A percentile compares a stretch with the other conserved stretches of the same genome.
These are phyloP conservation scores for Avena sativa DNA, from an alignment of 176 grass and related monocot species.

Conservation along the genomic window DNA sequence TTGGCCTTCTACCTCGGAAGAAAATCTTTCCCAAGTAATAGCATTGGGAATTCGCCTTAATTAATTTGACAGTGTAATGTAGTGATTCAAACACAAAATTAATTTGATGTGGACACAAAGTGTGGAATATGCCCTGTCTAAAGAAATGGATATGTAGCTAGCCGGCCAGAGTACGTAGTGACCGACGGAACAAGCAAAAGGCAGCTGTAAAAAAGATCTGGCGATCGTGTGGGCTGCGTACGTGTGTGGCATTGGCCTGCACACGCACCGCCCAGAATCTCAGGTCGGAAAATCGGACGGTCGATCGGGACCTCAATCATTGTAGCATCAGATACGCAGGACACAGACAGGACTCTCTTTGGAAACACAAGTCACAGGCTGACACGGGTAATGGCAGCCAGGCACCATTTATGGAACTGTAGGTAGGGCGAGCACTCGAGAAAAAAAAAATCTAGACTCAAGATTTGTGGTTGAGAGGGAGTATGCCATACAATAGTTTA, in stretches of 20 bases:
- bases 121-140: background rate
- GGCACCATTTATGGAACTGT: no score
- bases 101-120: background rate
- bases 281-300: background rate
- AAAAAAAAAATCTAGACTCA: background rate
- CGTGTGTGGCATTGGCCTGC: background rate
- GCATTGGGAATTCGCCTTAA: no score
- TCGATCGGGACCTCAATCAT: constrained; percentile 9
- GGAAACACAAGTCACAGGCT: background rate
- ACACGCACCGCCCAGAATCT: background rate
- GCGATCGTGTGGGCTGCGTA: background rate
- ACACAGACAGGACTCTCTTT: background rate
- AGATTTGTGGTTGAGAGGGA: background rate
- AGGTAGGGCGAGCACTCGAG: no score
- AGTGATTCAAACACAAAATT: background rate
- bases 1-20: no score
- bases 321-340: background rate
- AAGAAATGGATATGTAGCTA: background rate
- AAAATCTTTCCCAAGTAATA: no score
- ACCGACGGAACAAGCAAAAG: background rate
- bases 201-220: background rate
- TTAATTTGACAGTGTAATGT: no score
- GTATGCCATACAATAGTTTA: no score
- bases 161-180: background rate
- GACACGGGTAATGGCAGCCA: background rate